Percentiles rank a stretch among this genome's conserved stretches.
Conservation (phyloP, 495 filamentous ascomycete genomes). For the Podospora bellae-mahoneyi region DNA sequence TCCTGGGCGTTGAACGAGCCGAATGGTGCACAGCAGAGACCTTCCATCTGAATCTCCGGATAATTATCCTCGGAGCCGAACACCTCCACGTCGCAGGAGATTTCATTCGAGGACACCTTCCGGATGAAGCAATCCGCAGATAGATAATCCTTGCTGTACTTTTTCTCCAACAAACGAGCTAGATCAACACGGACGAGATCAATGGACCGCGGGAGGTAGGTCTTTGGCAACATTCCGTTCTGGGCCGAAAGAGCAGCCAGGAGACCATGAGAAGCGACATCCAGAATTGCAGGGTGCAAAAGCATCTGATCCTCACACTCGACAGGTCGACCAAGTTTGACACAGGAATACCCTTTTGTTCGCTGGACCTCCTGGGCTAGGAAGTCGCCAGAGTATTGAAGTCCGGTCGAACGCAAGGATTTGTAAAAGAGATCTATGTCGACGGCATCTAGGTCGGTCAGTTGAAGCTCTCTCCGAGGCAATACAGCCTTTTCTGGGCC, state of each 20-base stretch:
- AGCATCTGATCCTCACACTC: background rate
- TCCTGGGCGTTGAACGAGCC: background rate
- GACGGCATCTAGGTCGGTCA: background rate
- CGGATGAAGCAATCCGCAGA: background rate
- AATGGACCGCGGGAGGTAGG: background rate
- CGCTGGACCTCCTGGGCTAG: background rate
- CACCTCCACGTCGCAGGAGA: background rate
- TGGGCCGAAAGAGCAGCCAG: background rate
- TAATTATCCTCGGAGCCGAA: background rate
- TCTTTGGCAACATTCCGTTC: background rate
- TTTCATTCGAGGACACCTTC: background rate
- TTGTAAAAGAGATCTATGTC: background rate
- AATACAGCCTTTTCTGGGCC: background rate
- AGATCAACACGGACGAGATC: background rate
- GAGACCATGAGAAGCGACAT: background rate
- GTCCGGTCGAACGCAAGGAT: background rate
- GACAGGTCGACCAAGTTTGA: background rate
- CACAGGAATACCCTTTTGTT: background rate
- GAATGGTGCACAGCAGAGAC: background rate
- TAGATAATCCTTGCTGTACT: background rate
- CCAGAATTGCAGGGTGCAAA: background rate
- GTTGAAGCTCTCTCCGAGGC: background rate
- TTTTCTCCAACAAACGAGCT: background rate
- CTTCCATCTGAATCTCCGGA: background rate
- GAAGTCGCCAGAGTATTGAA: background rate